Conservation (phyloP, 441 rosid species). For the Metrosideros polymorpha region DNA sequence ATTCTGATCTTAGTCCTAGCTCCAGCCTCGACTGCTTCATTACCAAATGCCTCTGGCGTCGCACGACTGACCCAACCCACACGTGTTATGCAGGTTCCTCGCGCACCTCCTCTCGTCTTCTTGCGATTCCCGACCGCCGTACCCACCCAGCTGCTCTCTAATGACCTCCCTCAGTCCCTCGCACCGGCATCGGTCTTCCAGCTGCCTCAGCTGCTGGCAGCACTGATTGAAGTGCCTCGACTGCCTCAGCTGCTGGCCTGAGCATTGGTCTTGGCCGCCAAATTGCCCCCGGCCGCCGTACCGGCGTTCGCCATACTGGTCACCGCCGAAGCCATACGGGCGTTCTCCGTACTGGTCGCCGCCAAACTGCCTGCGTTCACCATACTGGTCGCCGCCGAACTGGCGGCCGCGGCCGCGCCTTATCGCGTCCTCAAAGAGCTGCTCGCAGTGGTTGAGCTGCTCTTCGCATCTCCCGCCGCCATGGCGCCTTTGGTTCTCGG, state of each 20-base stretch:
- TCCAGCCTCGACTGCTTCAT: neutral
- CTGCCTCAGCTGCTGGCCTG: neutral
- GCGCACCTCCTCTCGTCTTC: neutral
- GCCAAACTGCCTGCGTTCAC: too few relatives aligned
- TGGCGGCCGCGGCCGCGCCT: neutral
- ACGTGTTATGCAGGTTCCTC: neutral
- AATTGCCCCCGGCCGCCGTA: too few relatives aligned
- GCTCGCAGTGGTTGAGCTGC: slow-evolving; percentile 2
- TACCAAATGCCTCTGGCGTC: neutral
- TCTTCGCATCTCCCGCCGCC: neutral
- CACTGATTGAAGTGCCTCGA: neutral
- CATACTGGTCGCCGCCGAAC: too few relatives aligned
- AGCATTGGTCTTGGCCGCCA: neutral
- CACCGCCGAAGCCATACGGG: too few relatives aligned
- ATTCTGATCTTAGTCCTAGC: neutral
- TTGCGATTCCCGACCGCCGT: neutral
- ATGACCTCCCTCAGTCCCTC: neutral
- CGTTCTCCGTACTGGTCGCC: too few relatives aligned
- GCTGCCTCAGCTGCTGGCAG: slow-evolving; percentile 6
- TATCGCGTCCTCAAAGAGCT: neutral
- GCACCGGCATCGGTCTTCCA: slow-evolving; percentile 6
- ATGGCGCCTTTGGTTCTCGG: neutral
- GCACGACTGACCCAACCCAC: neutral
- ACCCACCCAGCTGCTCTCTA: neutral
- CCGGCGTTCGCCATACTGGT: too few relatives aligned